Conservation (phyloP, 148 eudicot genomes). For the Rheum nobile region DNA sequence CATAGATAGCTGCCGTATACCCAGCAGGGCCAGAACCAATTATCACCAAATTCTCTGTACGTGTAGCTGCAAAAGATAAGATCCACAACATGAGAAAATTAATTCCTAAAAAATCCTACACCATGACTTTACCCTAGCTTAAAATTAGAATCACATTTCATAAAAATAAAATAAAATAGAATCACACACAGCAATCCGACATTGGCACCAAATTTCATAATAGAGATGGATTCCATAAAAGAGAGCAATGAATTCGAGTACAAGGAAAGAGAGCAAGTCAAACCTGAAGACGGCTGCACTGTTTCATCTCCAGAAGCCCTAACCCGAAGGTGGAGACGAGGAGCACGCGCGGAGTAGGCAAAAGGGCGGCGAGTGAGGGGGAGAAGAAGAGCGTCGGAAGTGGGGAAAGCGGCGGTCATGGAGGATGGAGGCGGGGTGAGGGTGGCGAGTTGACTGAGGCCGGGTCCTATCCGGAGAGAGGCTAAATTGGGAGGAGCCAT, state of each 20-base stretch:
- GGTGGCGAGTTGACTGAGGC: slow-evolving; percentile 5
- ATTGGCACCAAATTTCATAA: not conserved
- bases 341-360: not conserved
- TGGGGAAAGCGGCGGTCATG: not conserved
- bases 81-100: too few species aligned
- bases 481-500: slow-evolving; percentile 3
- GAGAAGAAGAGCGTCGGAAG: not conserved
- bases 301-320: not conserved
- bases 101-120: too few species aligned
- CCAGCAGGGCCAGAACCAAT: slow-evolving; percentile 99
- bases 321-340: slow-evolving; percentile 2
- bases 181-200: not conserved
- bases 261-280: not conserved
- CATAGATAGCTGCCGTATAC: slow-evolving; percentile 96
- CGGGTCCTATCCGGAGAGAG: not conserved
- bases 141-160: too few species aligned
- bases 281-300: slow-evolving; percentile 3
- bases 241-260: not conserved
- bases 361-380: not conserved
- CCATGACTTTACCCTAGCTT: too few species aligned
- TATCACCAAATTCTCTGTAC: slow-evolving; percentile 76
- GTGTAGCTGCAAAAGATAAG: slow-evolving; percentile 33
- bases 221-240: not conserved
- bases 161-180: too few species aligned
- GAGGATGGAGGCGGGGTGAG: slow-evolving; percentile 8